Percentiles rank a stretch among this genome's conserved stretches.
phyloP scores from a whole-genome alignment of 805 yeast species.

The Candida nitratophila region DNA sequence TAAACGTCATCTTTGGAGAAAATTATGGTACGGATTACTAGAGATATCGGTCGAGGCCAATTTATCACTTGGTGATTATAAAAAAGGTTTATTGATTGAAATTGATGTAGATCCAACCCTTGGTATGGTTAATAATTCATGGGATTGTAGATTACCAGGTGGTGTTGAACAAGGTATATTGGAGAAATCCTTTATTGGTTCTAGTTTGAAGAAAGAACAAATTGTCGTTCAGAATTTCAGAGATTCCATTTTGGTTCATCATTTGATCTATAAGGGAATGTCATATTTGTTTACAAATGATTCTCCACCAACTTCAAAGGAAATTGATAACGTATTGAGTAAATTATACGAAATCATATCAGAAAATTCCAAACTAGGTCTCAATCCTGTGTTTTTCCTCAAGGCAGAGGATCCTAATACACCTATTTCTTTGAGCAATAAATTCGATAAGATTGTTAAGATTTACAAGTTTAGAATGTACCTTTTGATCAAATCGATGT shows the following conservation, averaged over 20 bases:
- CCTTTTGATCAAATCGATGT: slow-evolving; percentile 36
- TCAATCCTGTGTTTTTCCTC: slow-evolving; percentile 18
- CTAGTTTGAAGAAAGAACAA: slow-evolving; percentile 30
- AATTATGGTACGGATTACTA: slow-evolving; percentile 30
- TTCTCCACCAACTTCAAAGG: slow-evolving; percentile 26
- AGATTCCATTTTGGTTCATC: slow-evolving; percentile 39
- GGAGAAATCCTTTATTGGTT: slow-evolving; percentile 26
- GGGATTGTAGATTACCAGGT: slow-evolving; percentile 33
- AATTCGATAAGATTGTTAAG: slow-evolving; percentile 17
- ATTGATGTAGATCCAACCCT: slow-evolving; percentile 29
- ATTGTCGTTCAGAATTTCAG: slow-evolving; percentile 41
- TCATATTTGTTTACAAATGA: slow-evolving; percentile 26
- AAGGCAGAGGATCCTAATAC: slow-evolving; percentile 8
- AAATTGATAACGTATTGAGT: slow-evolving; percentile 21
- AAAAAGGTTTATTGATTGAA: slow-evolving; percentile 29
- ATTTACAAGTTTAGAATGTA: slow-evolving; percentile 25
- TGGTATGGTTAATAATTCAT: slow-evolving; percentile 24
- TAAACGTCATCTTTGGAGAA: slow-evolving; percentile 33
- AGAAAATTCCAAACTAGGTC: slow-evolving; percentile 21
- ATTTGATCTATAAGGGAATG: slow-evolving; percentile 34
- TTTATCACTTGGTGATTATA: slow-evolving; percentile 29
- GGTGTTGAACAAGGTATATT: slow-evolving; percentile 29
- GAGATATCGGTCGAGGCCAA: slow-evolving; percentile 27
- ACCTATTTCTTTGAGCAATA: neutral
- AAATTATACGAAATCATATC: slow-evolving; percentile 22